Conservation (phyloP, 179 eudicot genomes). For the Monotropa hypopitys region DNA sequence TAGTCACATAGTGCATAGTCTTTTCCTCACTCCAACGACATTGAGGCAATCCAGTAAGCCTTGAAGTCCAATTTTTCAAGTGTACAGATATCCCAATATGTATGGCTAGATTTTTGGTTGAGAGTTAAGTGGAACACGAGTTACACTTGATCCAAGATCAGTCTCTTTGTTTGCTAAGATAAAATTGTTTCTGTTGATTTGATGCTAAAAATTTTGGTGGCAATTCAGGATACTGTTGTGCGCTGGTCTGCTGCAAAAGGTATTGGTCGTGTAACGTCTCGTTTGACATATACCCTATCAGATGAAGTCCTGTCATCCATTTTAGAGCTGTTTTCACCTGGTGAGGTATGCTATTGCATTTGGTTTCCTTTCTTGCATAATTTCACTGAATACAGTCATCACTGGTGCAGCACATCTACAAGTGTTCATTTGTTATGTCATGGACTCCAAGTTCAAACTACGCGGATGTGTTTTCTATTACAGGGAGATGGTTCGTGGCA, state of each 20-base stretch:
- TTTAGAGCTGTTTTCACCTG: slow-evolving; percentile 81
- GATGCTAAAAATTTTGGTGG: neutral
- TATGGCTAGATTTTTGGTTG: neutral
- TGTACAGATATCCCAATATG: neutral
- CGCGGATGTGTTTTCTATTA: neutral
- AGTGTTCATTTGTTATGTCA: slow-evolving; percentile 5
- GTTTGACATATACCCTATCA: slow-evolving; percentile 62
- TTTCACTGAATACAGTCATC: neutral
- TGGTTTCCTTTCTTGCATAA: neutral
- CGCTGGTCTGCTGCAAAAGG: slow-evolving; percentile 99
- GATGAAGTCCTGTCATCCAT: slow-evolving; percentile 92
- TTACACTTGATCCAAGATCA: neutral
- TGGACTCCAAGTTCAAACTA: neutral
- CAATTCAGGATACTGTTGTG: slow-evolving; percentile 85
- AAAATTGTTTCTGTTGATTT: slow-evolving; percentile 1
- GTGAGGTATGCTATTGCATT: slow-evolving; percentile 54
- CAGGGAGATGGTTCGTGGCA: slow-evolving; percentile 99
- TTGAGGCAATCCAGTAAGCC: neutral
- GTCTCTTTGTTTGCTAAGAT: neutral
- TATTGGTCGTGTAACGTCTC: slow-evolving; percentile 82
- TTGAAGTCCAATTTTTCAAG: neutral
- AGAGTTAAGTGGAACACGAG: neutral
- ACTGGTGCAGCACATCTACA: neutral
- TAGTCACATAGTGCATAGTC: neutral
- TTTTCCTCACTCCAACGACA: neutral